Conservation (phyloP, 371 early-diverging fungal species). For the Mucor circinelloides region DNA sequence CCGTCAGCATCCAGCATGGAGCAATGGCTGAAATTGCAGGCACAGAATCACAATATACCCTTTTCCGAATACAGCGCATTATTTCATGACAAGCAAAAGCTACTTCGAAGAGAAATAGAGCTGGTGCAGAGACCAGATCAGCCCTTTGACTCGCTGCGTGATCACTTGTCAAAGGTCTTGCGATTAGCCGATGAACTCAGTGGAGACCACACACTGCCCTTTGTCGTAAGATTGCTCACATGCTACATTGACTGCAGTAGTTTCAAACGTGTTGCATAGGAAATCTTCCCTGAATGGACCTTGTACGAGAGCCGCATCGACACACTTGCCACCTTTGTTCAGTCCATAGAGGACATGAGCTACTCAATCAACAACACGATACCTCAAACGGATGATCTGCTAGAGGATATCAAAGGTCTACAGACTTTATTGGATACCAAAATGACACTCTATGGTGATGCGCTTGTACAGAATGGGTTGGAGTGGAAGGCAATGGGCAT, state of each 20-base stretch:
- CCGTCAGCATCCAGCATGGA: constrained; percentile 6
- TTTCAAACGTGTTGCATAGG: background rate
- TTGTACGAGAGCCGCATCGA: constrained; percentile 35
- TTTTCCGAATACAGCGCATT: constrained; percentile 8
- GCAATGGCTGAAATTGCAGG: constrained; percentile 25
- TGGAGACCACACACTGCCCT: constrained; percentile 35
- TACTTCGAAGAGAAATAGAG: constrained; percentile 29
- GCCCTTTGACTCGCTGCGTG: constrained; percentile 29
- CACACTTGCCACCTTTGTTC: constrained; percentile 38
- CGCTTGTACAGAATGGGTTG: constrained; percentile 44
- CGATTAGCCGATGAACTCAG: constrained; percentile 40
- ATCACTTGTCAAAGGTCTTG: constrained; percentile 29
- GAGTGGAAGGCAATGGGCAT: constrained; percentile 54
- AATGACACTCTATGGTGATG: constrained; percentile 37
- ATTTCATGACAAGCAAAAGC: constrained; percentile 21
- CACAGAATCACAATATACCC: constrained; percentile 14
- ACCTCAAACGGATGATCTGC: constrained; percentile 38
- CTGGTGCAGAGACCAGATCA: constrained; percentile 29
- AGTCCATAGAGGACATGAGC: constrained; percentile 52
- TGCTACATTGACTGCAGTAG: background rate
- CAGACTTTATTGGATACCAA: constrained; percentile 37
- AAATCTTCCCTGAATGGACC: constrained; percentile 49
- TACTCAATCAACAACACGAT: constrained; percentile 27
- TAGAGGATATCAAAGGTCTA: constrained; percentile 38
- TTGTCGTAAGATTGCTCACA: constrained; percentile 23